phyloP scores from a whole-genome alignment of 2,329 filamentous ascomycete species.

The Fusarium devonianum region DNA sequence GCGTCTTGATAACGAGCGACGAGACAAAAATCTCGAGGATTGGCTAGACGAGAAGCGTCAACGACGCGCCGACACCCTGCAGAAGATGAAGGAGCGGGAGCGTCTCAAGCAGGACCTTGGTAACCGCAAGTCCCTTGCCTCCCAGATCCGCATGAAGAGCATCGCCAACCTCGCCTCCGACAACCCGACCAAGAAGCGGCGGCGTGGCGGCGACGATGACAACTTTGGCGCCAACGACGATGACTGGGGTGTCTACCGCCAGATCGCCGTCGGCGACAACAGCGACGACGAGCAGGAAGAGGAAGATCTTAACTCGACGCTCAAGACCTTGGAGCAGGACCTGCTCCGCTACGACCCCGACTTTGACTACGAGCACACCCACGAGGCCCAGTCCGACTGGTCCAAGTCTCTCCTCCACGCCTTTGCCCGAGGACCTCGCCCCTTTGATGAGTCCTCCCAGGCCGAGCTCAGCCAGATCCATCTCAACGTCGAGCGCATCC shows the following conservation, averaged over 20 bases:
- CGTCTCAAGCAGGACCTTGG: slow-evolving; percentile 92
- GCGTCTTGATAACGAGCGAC: slow-evolving; percentile 80
- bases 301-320: slow-evolving; percentile 76
- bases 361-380: slow-evolving; percentile 91
- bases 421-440: slow-evolving; percentile 86
- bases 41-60: slow-evolving; percentile 87
- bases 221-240: slow-evolving; percentile 97
- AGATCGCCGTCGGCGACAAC: slow-evolving; percentile 82
- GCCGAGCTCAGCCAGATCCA: slow-evolving; percentile 87
- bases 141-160: slow-evolving; percentile 97
- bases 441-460: slow-evolving; percentile 82
- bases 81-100: slow-evolving; percentile 92
- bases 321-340: slow-evolving; percentile 83
- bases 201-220: slow-evolving; percentile 90
- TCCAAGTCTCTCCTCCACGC: slow-evolving; percentile 89
- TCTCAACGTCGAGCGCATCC: slow-evolving; percentile 94
- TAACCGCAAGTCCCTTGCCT: slow-evolving; percentile 95
- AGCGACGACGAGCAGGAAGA: slow-evolving; percentile 93
- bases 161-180: slow-evolving; percentile 96
- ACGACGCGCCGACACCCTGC: slow-evolving; percentile 72
- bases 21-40: slow-evolving; percentile 81
- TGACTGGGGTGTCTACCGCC: slow-evolving; percentile 96
- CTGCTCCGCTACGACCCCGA: slow-evolving; percentile 84
- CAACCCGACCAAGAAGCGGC: slow-evolving; percentile 80
- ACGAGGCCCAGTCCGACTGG: slow-evolving; percentile 94